Evolutionary conservation across 2,329 filamentous ascomycete genomes (phyloP), one percentile per base, ranked within the genome.

Genomic region (Penicillium sp.): DNA sequence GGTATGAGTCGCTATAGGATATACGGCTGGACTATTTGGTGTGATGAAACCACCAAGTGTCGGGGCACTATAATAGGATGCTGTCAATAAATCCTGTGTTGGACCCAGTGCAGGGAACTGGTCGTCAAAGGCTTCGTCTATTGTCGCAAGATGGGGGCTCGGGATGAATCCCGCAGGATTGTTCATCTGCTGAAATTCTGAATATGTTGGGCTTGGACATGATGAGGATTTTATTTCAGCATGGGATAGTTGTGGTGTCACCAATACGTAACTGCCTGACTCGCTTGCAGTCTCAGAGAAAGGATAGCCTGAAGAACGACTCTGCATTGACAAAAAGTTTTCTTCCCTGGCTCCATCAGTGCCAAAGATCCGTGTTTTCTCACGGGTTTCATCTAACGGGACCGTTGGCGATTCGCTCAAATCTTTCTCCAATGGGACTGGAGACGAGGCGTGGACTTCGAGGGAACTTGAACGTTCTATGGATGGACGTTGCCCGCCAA

Each of bases 401-500:
- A 14, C 6, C n/a, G 33, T 43, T 7, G 52, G 33, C 18, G 24
- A 42, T 18, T 42, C 52, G 4, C 40, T 12, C 12, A 30, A 24
- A 3, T 47, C 30, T 12, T 50, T 45, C 8, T 50, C 51, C 30
- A n/a, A 18, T 24, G 45, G 46, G 23, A 23, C 24, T n/a, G 56
- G 50, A 33, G 56, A 58, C 16, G 46, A 23, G 26, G 47, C 51
- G 28, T 58, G 56, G 2, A 58, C 56, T 18, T 58, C 56, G 5
- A 58, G 51, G 24, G 56, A 58, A 46, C 38, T 58, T 26, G 56
- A 58, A 21, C 56, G 56, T n/a, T 47, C 18, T 1, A 50, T 24
- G 23, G 23, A 33, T 20, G 46, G 52, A 18, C 46, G 52, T 30
- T 48, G 9, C 40, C 20, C 33, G 23, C 21, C 33, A 40, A 28